Conservation (phyloP, 768 basidiomycete genomes). For the Podaxis rugospora region DNA sequence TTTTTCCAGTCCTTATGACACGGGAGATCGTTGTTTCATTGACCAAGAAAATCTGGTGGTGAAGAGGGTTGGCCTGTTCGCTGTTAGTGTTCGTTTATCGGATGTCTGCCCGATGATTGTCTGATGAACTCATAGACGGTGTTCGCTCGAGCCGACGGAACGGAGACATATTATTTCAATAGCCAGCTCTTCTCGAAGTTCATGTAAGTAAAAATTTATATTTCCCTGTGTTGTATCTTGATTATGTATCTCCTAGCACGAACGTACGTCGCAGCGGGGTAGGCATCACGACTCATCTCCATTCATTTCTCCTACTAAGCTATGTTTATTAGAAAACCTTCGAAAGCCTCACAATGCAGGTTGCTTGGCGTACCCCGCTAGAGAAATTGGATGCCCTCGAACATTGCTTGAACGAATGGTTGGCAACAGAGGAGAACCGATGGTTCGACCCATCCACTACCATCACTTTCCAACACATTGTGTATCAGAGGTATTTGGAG, state of each 20-base stretch:
- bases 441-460: conserved; percentile 73
- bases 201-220: conserved; percentile 41
- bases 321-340: conserved; percentile 51
- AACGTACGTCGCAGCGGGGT: conserved; percentile 73
- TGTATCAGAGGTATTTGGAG: conserved; percentile 62
- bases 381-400: conserved; percentile 70
- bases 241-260: conserved; percentile 33
- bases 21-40: conserved; percentile 79
- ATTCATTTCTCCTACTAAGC: conserved; percentile 6
- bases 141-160: conserved; percentile 69
- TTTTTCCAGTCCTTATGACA: conserved; percentile 63
- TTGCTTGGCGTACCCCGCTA: conserved; percentile 72
- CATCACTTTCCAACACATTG: conserved; percentile 58
- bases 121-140: conserved; percentile 40
- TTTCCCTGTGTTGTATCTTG: background rate
- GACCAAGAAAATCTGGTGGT: conserved; percentile 69
- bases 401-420: conserved; percentile 66
- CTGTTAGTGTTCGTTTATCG: conserved; percentile 32
- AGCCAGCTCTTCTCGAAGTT: conserved; percentile 72
- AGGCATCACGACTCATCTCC: conserved; percentile 18
- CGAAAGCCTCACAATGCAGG: conserved; percentile 63
- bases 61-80: conserved; percentile 78
- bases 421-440: conserved; percentile 72
- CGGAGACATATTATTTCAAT: conserved; percentile 80
- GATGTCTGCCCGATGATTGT: background rate